Conservation (phyloP, 2,329 filamentous ascomycete species). For the Epichloe glyceriae region DNA sequence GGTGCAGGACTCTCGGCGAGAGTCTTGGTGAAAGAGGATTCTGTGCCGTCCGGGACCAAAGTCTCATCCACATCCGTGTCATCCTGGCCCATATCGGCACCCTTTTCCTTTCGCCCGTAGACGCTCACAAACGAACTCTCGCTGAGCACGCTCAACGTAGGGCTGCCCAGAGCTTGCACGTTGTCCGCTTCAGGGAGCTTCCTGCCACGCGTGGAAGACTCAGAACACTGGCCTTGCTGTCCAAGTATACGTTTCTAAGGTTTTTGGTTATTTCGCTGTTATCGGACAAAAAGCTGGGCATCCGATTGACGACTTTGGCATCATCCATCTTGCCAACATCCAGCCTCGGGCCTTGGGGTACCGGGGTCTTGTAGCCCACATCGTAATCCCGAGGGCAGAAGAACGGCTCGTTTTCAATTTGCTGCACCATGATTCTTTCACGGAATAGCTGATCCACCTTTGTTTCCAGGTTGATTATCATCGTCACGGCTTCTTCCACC, state of each 20-base stretch:
- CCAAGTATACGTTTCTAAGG: slow-evolving; percentile 45
- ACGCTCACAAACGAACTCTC: slow-evolving; percentile 56
- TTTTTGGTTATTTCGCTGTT: slow-evolving; percentile 46
- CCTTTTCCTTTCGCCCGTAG: slow-evolving; percentile 36
- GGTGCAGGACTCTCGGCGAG: not conserved
- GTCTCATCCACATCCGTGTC: slow-evolving; percentile 18
- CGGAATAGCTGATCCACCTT: slow-evolving; percentile 39
- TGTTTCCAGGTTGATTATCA: slow-evolving; percentile 54
- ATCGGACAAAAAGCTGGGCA: slow-evolving; percentile 54
- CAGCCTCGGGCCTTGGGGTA: slow-evolving; percentile 8
- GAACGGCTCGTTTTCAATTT: slow-evolving; percentile 30
- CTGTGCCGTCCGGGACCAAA: slow-evolving; percentile 16
- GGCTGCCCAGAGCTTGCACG: slow-evolving; percentile 35
- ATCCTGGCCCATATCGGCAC: slow-evolving; percentile 11
- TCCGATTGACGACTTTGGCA: slow-evolving; percentile 32
- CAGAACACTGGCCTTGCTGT: slow-evolving; percentile 32
- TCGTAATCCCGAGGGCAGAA: slow-evolving; percentile 21
- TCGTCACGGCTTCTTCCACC: slow-evolving; percentile 54
- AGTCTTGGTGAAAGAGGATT: slow-evolving; percentile 2
- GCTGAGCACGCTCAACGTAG: slow-evolving; percentile 50
- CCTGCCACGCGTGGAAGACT: slow-evolving; percentile 37
- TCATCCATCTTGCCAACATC: slow-evolving; percentile 15
- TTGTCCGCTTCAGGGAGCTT: slow-evolving; percentile 23
- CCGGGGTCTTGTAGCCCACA: slow-evolving; percentile 13
- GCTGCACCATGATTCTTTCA: slow-evolving; percentile 40